A percentile compares a stretch with the other conserved stretches of the same genome.
phyloP scores from a whole-genome alignment of 1,139 yeast genomes.

The Saccharomyces hybrid region DNA sequence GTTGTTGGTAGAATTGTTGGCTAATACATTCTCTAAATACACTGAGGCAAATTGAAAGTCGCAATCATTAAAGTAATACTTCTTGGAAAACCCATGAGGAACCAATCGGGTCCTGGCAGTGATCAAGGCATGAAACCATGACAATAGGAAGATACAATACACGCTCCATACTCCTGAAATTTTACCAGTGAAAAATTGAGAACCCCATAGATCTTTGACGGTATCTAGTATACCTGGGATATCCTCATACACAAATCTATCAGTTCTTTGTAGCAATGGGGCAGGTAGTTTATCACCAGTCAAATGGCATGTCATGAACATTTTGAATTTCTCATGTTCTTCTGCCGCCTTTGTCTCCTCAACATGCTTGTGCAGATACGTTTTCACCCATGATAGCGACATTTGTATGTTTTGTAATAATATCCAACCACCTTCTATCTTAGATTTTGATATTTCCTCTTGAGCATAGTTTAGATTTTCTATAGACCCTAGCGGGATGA shows the following conservation, averaged over 20 bases:
- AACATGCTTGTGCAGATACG: slow-evolving; percentile 16
- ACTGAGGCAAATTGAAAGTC: slow-evolving; percentile 49
- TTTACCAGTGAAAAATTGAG: slow-evolving; percentile 16
- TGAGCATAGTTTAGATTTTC: slow-evolving; percentile 59
- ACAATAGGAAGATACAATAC: slow-evolving; percentile 46
- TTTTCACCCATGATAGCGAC: slow-evolving; percentile 55
- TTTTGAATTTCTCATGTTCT: neutral
- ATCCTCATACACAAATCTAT: slow-evolving; percentile 37
- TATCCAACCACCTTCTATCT: slow-evolving; percentile 54
- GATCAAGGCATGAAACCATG: slow-evolving; percentile 65
- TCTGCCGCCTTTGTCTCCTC: slow-evolving; percentile 3
- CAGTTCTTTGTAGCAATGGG: slow-evolving; percentile 37
- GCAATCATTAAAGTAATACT: slow-evolving; percentile 65
- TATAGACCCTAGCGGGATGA: slow-evolving; percentile 67
- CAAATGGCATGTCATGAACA: slow-evolving; percentile 12
- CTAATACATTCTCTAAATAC: slow-evolving; percentile 10
- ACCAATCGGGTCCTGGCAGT: slow-evolving; percentile 51
- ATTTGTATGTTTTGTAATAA: slow-evolving; percentile 72
- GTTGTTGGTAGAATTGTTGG: slow-evolving; percentile 11
- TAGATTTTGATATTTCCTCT: slow-evolving; percentile 41
- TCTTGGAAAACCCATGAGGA: slow-evolving; percentile 55
- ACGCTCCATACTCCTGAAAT: slow-evolving; percentile 37
- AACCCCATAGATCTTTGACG: slow-evolving; percentile 35
- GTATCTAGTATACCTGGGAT: slow-evolving; percentile 52
- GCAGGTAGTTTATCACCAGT: slow-evolving; percentile 38